Evolutionary conservation across 495 filamentous ascomycete species (phyloP), one percentile per base, ranked within the genome.

Genomic region (Halenospora varia): DNA sequence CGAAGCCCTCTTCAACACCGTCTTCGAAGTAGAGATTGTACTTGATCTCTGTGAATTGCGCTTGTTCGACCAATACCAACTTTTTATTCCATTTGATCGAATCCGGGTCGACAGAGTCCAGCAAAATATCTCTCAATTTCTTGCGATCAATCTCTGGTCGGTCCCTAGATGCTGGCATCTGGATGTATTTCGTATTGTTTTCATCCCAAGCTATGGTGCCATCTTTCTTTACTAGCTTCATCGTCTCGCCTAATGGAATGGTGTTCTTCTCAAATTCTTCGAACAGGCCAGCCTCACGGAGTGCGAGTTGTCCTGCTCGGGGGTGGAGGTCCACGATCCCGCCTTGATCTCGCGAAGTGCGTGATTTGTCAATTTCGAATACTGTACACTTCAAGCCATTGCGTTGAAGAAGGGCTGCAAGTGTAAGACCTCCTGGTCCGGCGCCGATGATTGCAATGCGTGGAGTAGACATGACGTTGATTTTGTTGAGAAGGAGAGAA

Each of bases 271-370:
- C 42, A 65, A 85, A 85, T 51, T 78, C 67, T 13, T 13, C 29
- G 41, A 65, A 72, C 4, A 87, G 64, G 0, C 77, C 79, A 11
- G 73, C 78, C 60, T 78, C 75, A n/a, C 64, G 53, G 15, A 87
- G 56, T 2, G 81, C 83, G 19, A 62, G 71, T 25, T 82, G 77
- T 0, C 82, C 82, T 0, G 74, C 71, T 23, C 69, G 64, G 0
- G 70, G 58, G 53, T 85, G 81, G 4, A 86, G 70, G 59, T 85
- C 83, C 2, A 86, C 71, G 18, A 72, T 77, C 11, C 83, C 82
- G 18, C 81, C 81, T 60, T 78, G 75, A n/a, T 66, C 63, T 17
- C 70, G 70, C 6, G 64, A 62, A 3, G 60, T 35, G 39, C 70
- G 68, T n/a, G 66, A 66, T 20, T 62, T 51, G 47, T 81, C 80